Evolutionary conservation across 139 green algal genomes (phyloP).

Genomic region (Chlorella sorokiniana): DNA sequence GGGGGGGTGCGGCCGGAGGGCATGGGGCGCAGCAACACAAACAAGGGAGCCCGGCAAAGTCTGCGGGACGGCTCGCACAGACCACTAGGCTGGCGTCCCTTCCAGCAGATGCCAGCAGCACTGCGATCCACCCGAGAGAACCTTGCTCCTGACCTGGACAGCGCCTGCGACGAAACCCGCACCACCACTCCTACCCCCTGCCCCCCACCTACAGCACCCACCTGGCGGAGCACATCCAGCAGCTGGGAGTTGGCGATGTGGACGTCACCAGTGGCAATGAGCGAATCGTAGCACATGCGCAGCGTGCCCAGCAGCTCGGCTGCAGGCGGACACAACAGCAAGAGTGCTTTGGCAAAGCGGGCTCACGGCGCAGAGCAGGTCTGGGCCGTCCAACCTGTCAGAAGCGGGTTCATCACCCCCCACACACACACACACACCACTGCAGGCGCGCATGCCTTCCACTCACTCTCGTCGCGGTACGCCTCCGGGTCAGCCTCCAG

Average conservation of each 20-base stretch:
- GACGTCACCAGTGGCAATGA: slow-evolving; percentile 67
- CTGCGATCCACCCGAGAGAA: too few species aligned
- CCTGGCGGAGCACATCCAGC: slow-evolving; percentile 74
- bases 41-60: too few species aligned
- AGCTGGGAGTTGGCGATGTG: slow-evolving; percentile 71
- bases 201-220: not conserved
- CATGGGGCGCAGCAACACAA: too few species aligned
- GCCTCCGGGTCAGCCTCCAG: slow-evolving; percentile 58
- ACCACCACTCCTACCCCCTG: not conserved
- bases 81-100: too few species aligned
- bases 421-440: not conserved
- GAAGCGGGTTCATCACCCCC: too few species aligned
- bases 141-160: too few species aligned
- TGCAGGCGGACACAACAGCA: not conserved
- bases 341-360: not conserved
- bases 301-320: slow-evolving; percentile 60
- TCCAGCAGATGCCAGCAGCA: too few species aligned
- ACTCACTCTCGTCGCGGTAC: slow-evolving; percentile 37
- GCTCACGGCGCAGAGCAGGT: too few species aligned
- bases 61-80: too few species aligned
- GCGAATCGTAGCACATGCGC: slow-evolving; percentile 81
- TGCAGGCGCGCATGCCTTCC: not conserved
- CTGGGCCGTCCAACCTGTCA: too few species aligned
- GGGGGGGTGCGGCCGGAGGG: not conserved
- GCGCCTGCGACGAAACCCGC: too few species aligned